These are phyloP conservation scores for Lepiota subincarnata DNA, from an alignment of 768 basidiomycete genomes.

Conservation along the genomic window DNA sequence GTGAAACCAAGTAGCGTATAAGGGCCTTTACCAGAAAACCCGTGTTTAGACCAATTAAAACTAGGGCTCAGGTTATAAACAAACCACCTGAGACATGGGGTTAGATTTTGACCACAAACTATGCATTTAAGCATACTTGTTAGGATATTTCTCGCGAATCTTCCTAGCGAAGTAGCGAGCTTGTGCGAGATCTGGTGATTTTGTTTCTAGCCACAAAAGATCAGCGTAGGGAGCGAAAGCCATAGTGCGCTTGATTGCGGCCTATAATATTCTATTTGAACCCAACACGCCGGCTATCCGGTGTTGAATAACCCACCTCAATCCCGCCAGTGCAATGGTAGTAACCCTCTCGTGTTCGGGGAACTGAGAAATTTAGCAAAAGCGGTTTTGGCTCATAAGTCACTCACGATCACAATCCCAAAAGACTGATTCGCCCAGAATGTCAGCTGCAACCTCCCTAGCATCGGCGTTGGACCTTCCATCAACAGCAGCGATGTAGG, in stretches of 20 bases:
- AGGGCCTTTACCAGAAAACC: slow-evolving; percentile 55
- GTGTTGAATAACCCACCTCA: slow-evolving; percentile 35
- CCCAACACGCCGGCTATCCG: background rate
- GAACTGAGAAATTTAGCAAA: slow-evolving; percentile 44
- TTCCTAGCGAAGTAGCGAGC: slow-evolving; percentile 74
- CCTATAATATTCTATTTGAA: slow-evolving; percentile 27
- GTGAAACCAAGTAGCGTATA: background rate
- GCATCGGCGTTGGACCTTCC: slow-evolving; percentile 75
- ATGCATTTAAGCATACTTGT: slow-evolving; percentile 44
- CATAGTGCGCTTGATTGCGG: slow-evolving; percentile 76
- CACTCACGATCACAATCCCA: slow-evolving; percentile 88
- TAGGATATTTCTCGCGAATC: slow-evolving; percentile 68
- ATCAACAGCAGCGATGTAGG: slow-evolving; percentile 52
- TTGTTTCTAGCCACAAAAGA: slow-evolving; percentile 91
- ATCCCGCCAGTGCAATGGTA: slow-evolving; percentile 84
- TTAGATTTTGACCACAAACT: background rate
- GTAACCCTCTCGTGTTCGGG: slow-evolving; percentile 87
- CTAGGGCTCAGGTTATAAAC: slow-evolving; percentile 94
- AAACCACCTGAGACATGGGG: slow-evolving; percentile 52
- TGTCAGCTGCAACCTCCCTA: slow-evolving; percentile 66
- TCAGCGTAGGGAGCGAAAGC: slow-evolving; percentile 86
- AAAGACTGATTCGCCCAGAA: slow-evolving; percentile 64
- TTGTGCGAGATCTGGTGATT: slow-evolving; percentile 76
- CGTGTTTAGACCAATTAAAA: slow-evolving; percentile 88
- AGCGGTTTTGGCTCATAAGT: background rate